Evolutionary conservation across 2,329 filamentous ascomycete species (phyloP).

Genomic region (Fusarium xyrophilum): DNA sequence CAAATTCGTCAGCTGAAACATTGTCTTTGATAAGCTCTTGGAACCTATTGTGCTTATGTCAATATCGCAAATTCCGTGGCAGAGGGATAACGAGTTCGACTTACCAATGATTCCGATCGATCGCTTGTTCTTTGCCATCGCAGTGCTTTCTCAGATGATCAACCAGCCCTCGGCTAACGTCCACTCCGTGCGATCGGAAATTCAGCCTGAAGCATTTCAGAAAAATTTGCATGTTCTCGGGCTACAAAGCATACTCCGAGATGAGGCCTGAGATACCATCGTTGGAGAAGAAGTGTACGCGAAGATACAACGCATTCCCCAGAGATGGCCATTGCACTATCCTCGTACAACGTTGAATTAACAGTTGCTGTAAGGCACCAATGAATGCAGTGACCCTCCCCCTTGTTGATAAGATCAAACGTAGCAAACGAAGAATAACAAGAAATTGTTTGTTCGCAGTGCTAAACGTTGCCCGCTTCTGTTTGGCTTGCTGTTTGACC

Average conservation of each 20-base stretch:
- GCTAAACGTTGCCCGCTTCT: neutral
- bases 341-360: neutral
- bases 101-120: conserved; percentile 12
- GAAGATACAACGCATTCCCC: neutral
- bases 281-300: no score
- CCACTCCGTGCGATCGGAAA: neutral
- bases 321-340: neutral
- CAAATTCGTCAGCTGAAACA: neutral
- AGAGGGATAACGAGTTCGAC: neutral
- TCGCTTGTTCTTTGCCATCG: neutral
- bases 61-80: neutral
- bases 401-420: neutral
- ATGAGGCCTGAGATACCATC: neutral
- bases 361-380: no score
- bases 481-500: neutral
- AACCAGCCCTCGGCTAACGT: neutral
- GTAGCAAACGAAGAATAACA: neutral
- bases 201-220: neutral
- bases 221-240: neutral
- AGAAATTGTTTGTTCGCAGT: neutral
- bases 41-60: neutral
- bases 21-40: neutral
- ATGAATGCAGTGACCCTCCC: neutral
- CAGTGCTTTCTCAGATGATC: neutral
- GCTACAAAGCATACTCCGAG: conserved; percentile 15